Base-by-base conservation (phyloP, 495 filamentous ascomycete species). In the Chlorociboria aeruginascens region DNA sequence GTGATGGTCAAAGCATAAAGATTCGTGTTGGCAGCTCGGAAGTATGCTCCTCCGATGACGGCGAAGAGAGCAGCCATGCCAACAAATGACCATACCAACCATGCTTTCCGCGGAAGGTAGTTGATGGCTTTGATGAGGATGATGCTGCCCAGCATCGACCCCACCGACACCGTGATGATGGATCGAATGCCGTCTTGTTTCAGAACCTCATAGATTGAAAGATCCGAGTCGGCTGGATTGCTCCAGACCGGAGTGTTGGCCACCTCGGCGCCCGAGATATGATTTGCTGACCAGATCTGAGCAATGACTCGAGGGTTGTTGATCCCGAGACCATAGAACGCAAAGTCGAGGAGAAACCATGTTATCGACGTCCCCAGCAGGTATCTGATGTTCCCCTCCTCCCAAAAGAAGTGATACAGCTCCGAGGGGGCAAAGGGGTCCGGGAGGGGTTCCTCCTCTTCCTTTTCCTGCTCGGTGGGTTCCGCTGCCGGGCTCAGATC, bases 241-340 rank as follows among this genome's bases (percentile, higher is more conserved):
- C 39, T 8, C 51, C 51, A 54, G 14, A 45, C 40, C 1, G 46
- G 46, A 36, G 50, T 43, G n/a, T 50, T 45, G 20, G 25, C 49
- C 12, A 43, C 37, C 16, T 7, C 12, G 2, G 51, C 32, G 7
- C 17, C n/a, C 2, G 7, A 8, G 20, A 25, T 25, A 25, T 1
- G 2, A 39, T 39, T 39, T 17, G 50, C 40, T 32, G 53, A 46
- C 56, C 56, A 64, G 30, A 64, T 58, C 11, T 50, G 51, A 4
- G 58, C 57, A n/a, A 67, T 60, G 7, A 57, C 60, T 45, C 56
- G 66, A 11, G 77, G 74, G 56, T 78, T 80, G 62, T 83, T 83
- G n/a, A 85, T 63, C 42, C 78, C 76, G 8, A 85, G 69, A 46
- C 82, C 82, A 55, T 85, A 86, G 61, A 81, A 83, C 13, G 78